A percentile compares a stretch with the other conserved stretches of the same genome.
Evolutionary conservation across 1,284 basidiomycete species (phyloP).

Genomic region (Grifola frondosa): DNA sequence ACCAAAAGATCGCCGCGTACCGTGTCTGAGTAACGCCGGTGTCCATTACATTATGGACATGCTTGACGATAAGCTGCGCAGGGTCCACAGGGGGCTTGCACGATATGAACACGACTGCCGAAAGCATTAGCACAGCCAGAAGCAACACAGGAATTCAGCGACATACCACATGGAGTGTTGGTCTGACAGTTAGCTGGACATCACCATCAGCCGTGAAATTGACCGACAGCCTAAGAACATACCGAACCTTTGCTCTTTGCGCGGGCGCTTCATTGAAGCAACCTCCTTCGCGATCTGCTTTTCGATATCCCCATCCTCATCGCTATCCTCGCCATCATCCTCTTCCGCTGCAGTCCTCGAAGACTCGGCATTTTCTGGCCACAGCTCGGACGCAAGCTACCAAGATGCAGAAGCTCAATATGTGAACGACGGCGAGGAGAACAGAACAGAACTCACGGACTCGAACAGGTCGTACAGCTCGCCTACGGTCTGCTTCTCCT

Average conservation of each 20-base stretch:
- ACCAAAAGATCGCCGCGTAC: constrained; percentile 36
- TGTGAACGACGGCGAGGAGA: constrained; percentile 1
- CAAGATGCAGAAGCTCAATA: background rate
- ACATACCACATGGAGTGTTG: constrained; percentile 71
- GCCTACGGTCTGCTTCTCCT: constrained; percentile 71
- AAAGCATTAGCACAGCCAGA: background rate
- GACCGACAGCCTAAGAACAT: constrained; percentile 24
- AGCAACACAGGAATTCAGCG: constrained; percentile 3
- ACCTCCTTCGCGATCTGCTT: constrained; percentile 70
- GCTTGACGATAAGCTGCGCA: constrained; percentile 63
- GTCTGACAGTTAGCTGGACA: constrained; percentile 67
- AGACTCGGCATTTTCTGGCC: constrained; percentile 50
- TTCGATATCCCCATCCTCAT: constrained; percentile 55
- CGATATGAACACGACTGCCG: constrained; percentile 74
- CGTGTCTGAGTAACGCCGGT: constrained; percentile 67
- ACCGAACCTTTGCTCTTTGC: constrained; percentile 66
- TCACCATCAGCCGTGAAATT: constrained; percentile 7
- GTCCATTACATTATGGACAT: constrained; percentile 59
- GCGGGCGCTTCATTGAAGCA: constrained; percentile 64
- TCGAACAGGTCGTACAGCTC: constrained; percentile 80
- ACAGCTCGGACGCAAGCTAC: constrained; percentile 68
- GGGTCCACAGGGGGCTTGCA: constrained; percentile 77
- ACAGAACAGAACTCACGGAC: constrained; percentile 46
- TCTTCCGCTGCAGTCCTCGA: constrained; percentile 10
- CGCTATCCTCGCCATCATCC: constrained; percentile 33